Percentiles rank a stretch among this genome's conserved stretches.
These are phyloP conservation scores for Pseudisothecium myosuroides DNA, from an alignment of 225 moss, liverwort and hornwort genomes.

Conservation along the genomic window DNA sequence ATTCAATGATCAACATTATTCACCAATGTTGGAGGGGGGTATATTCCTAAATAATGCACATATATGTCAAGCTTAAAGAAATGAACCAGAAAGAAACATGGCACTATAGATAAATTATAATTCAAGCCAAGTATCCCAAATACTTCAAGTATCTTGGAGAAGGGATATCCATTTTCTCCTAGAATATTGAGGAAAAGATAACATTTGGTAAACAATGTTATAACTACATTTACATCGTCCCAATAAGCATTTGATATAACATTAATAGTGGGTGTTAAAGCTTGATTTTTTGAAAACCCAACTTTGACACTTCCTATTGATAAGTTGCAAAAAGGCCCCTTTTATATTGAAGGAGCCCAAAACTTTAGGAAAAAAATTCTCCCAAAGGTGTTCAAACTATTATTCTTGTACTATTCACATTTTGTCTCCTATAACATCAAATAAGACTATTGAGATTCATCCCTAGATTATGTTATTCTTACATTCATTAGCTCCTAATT, in stretches of 20 bases:
- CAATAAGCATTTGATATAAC: background rate
- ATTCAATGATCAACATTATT: background rate
- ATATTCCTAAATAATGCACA: background rate
- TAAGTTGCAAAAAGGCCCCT: background rate
- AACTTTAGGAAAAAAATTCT: background rate
- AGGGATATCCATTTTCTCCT: rapidly evolving
- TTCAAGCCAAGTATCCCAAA: rapidly evolving
- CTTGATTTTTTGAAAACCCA: background rate
- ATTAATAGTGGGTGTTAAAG: too few relatives aligned
- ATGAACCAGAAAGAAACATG: rapidly evolving
- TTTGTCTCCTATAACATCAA: background rate
- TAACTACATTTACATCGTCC: background rate
- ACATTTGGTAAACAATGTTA: background rate
- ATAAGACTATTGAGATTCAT: background rate
- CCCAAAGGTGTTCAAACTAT: rapidly evolving
- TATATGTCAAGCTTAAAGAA: rapidly evolving
- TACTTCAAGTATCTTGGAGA: background rate
- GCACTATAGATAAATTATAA: background rate
- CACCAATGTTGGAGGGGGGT: rapidly evolving
- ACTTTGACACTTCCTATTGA: background rate
- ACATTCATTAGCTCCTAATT: background rate
- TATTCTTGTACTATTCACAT: too few relatives aligned
- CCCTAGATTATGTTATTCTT: rapidly evolving
- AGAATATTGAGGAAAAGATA: background rate
- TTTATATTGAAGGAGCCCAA: rapidly evolving